A percentile compares a stretch with the other conserved stretches of the same genome.
phyloP scores from a whole-genome alignment of 257 asterid species.

The Euphrasia confusa region DNA sequence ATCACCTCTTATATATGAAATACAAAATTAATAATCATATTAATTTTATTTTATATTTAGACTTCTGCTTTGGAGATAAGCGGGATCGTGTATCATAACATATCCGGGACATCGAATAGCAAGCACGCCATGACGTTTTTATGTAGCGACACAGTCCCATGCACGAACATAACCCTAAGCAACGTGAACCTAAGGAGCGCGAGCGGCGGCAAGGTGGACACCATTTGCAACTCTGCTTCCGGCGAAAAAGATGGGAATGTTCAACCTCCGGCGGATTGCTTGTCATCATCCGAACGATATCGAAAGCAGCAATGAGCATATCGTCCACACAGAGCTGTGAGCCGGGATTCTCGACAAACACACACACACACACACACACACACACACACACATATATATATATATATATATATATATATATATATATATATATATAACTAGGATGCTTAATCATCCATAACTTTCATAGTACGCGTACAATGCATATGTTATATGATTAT shows the following conservation, averaged over 20 bases:
- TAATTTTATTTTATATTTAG: slow-evolving; percentile 22
- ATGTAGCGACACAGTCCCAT: slow-evolving; percentile 83
- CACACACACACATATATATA: no score
- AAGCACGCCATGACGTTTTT: slow-evolving; percentile 72
- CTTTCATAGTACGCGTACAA: no score
- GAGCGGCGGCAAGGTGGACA: slow-evolving; percentile 33
- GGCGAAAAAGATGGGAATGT: slow-evolving; percentile 53
- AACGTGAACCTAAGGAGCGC: slow-evolving; percentile 68
- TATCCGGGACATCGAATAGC: slow-evolving; percentile 70
- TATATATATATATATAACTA: no score
- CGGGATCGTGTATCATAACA: slow-evolving; percentile 62
- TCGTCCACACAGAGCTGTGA: neutral
- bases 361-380: no score
- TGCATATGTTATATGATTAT: no score
- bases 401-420: no score
- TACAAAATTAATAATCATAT: no score
- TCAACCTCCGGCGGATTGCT: neutral
- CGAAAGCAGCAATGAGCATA: neutral
- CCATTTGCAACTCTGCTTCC: slow-evolving; percentile 80
- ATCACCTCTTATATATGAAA: no score
- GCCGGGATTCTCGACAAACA: no score
- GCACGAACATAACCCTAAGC: slow-evolving; percentile 69
- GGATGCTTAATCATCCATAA: no score
- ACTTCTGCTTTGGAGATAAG: slow-evolving; percentile 76
- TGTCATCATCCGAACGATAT: neutral